A percentile compares a stretch with the other conserved stretches of the same genome.
These are phyloP conservation scores for Tilletiopsis washingtonensis DNA, from an alignment of 1,284 basidiomycete species.

Conservation along the genomic window DNA sequence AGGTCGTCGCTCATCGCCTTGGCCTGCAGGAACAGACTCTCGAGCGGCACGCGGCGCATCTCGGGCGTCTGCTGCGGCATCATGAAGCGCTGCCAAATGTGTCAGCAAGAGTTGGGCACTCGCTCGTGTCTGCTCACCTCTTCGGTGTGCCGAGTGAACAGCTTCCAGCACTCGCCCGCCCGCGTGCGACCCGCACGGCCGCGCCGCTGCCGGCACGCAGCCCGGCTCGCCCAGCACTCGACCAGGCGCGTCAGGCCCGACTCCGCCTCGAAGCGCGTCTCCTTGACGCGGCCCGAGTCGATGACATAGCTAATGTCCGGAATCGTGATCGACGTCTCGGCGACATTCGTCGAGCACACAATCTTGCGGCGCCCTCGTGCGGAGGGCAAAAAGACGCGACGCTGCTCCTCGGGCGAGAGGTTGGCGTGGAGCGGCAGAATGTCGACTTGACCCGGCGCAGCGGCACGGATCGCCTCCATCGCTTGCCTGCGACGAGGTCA, in stretches of 20 bases:
- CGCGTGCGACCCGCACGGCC: conserved; percentile 79
- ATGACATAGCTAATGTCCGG: conserved; percentile 45
- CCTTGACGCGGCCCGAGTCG: conserved; percentile 83
- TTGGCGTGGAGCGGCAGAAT: conserved; percentile 85
- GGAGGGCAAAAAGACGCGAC: conserved; percentile 62
- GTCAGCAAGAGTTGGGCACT: too few relatives aligned
- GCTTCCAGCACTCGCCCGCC: conserved; percentile 49
- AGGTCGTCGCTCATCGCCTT: conserved; percentile 71
- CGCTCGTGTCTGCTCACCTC: too few relatives aligned
- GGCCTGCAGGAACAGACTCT: conserved; percentile 71
- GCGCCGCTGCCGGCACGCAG: conserved; percentile 72
- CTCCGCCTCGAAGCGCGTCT: conserved; percentile 72
- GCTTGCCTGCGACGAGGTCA: conserved; percentile 53
- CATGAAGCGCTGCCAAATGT: too few relatives aligned
- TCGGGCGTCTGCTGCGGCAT: conserved; percentile 65
- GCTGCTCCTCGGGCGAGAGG: conserved; percentile 74
- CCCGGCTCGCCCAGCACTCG: conserved; percentile 72
- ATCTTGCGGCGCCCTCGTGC: conserved; percentile 64
- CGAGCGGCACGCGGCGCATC: conserved; percentile 79
- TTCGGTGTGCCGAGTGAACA: conserved; percentile 67
- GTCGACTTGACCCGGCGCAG: conserved; percentile 51
- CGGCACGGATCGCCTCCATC: conserved; percentile 58
- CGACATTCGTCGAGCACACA: conserved; percentile 82
- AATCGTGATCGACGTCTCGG: conserved; percentile 88
- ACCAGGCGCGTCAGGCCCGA: conserved; percentile 66